Evolutionary conservation across 2,329 filamentous ascomycete species (phyloP).

Genomic region (Trichoderma sp.): DNA sequence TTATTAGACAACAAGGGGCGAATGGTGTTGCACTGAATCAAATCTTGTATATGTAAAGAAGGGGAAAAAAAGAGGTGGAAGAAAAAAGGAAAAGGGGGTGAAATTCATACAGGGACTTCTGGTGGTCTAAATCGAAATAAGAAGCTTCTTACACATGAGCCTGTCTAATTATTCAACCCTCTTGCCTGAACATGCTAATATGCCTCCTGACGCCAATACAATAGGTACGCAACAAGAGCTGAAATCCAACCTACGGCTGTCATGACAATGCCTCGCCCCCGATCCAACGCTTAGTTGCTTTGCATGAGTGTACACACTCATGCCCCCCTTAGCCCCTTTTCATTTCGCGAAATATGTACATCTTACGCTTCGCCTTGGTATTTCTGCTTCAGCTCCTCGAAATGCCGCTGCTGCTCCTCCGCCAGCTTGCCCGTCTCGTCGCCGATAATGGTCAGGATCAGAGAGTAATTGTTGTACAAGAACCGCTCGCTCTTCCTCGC

Average conservation of each 20-base stretch:
- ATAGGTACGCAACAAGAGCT: neutral
- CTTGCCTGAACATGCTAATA: conserved; percentile 6
- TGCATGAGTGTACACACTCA: neutral
- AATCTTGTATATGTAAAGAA: neutral
- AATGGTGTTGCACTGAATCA: neutral
- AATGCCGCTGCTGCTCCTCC: conserved; percentile 73
- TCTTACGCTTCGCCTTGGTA: conserved; percentile 51
- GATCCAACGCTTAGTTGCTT: neutral
- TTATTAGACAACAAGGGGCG: neutral
- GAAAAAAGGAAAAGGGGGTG: neutral
- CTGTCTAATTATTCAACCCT: conserved; percentile 27
- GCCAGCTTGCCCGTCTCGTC: conserved; percentile 74
- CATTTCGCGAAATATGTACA: neutral
- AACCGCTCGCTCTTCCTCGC: conserved; percentile 82
- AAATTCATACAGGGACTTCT: neutral
- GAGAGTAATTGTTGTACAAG: conserved; percentile 92
- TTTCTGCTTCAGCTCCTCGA: conserved; percentile 65
- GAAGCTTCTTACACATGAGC: neutral
- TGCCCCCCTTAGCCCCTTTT: neutral
- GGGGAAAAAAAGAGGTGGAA: neutral
- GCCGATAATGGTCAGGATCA: conserved; percentile 90
- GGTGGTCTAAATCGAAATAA: neutral
- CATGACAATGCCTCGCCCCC: neutral
- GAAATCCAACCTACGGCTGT: conserved; percentile 1
- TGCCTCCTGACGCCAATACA: conserved; percentile 19